These are phyloP conservation scores for Hypholoma fasciculare DNA, from an alignment of 768 basidiomycete genomes.

Conservation along the genomic window DNA sequence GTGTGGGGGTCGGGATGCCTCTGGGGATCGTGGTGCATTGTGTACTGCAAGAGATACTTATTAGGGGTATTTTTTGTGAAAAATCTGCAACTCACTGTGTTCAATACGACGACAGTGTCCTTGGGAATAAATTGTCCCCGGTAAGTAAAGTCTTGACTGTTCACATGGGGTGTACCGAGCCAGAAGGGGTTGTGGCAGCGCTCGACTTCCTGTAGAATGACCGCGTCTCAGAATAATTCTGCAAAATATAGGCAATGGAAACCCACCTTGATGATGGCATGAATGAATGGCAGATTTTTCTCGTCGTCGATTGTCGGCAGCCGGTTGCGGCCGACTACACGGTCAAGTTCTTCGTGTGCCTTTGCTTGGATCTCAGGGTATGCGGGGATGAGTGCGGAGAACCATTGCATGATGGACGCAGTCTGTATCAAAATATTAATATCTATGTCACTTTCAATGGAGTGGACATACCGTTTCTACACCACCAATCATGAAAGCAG, in stretches of 20 bases:
- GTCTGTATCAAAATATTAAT: conserved; percentile 21
- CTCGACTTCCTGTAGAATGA: conserved; percentile 29
- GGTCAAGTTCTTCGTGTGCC: conserved; percentile 27
- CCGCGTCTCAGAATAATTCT: conserved; percentile 21
- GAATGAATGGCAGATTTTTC: conserved; percentile 21
- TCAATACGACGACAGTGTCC: conserved; percentile 38
- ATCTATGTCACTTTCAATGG: not conserved
- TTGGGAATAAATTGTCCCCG: conserved; percentile 40
- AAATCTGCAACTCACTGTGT: conserved; percentile 27
- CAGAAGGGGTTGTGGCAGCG: conserved; percentile 38
- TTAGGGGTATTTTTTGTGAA: not conserved
- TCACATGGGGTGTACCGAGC: conserved; percentile 40
- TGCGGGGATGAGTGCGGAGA: conserved; percentile 33
- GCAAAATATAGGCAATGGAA: not conserved
- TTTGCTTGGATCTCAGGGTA: conserved; percentile 24
- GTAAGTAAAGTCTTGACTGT: conserved; percentile 40
- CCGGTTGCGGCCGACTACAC: conserved; percentile 20
- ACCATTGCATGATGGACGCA: conserved; percentile 38
- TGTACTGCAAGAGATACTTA: conserved; percentile 25
- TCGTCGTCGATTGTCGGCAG: conserved; percentile 22
- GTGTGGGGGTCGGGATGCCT: conserved; percentile 39
- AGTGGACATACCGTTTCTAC: conserved; percentile 35
- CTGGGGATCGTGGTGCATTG: conserved; percentile 34
- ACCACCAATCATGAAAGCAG: conserved; percentile 45
- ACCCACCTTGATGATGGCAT: conserved; percentile 25